Conservation (phyloP, 2,329 filamentous ascomycete genomes). For the Pezicula rhizophila region DNA sequence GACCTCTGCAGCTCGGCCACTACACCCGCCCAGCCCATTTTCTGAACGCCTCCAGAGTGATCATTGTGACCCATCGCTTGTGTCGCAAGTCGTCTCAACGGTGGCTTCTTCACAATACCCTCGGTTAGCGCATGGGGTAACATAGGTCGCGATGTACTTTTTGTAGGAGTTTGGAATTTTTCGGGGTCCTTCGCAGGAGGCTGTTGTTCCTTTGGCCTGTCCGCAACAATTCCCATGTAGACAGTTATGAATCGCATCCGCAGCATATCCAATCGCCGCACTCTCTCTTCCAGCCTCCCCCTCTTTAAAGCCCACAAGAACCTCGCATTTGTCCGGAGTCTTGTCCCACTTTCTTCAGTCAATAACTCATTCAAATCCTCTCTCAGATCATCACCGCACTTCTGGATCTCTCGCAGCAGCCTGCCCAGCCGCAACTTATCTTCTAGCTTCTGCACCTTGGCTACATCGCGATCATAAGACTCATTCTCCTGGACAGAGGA, state of each 20-base stretch:
- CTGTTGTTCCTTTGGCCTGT: constrained; percentile 16
- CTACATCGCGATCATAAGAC: constrained; percentile 54
- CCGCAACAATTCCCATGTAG: constrained; percentile 54
- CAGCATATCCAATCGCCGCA: constrained; percentile 53
- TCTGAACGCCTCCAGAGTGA: constrained; percentile 39
- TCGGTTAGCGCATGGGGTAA: constrained; percentile 22
- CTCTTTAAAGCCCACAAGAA: constrained; percentile 54
- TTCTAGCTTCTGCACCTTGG: constrained; percentile 50
- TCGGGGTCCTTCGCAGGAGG: constrained; percentile 14
- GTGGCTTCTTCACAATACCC: constrained; percentile 27
- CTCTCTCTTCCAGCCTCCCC: constrained; percentile 47
- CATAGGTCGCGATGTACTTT: constrained; percentile 11
- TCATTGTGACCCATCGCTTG: constrained; percentile 48
- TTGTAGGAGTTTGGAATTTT: constrained; percentile 18
- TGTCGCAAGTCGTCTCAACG: constrained; percentile 47
- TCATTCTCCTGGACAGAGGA: constrained; percentile 57
- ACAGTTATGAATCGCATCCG: constrained; percentile 60
- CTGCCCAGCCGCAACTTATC: constrained; percentile 55
- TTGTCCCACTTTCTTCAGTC: constrained; percentile 37
- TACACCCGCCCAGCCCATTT: constrained; percentile 56
- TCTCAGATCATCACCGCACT: constrained; percentile 52
- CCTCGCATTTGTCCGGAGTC: constrained; percentile 42
- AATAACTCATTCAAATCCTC: constrained; percentile 51
- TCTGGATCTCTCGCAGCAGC: constrained; percentile 57
- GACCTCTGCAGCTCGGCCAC: constrained; percentile 57